Base-by-base conservation (phyloP, 1,284 basidiomycete species). In the Ceratobasidium papillatum region DNA sequence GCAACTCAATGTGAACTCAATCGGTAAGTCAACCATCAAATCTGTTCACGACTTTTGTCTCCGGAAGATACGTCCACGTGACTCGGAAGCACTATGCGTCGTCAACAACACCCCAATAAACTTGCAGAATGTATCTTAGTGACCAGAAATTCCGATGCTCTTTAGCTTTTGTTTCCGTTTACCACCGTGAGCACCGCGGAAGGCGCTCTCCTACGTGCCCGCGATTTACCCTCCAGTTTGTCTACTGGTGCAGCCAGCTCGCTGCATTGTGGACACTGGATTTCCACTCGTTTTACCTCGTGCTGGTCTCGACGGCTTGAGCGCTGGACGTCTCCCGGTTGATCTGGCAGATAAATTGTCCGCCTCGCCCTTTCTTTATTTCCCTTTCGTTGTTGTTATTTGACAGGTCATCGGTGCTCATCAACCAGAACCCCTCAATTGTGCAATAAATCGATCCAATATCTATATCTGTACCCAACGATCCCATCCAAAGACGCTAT, bases 301-400 rank as follows among this genome's bases (percentile, higher is more conserved):
- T 52, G 47, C 69, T 72, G 69, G 58, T 34, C 47, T 62, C 69
- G 69, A 72, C 56, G 41, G 32, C 32, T 32, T 22, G 64, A 66
- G 34, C 30, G 34, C 9, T 25, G 49, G 27, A 64, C 22, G 27
- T 19, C 32, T 36, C 27, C 66, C 66, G 54, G 66, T 47, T 71
- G 52, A 71, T 59, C 66, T 47, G 52, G 66, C 54, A 45, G 41
- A 34, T 27, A 27, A 9, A 58, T 68, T 34, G 1, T 22, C 25
- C 19, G 22, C 30, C 38, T 22, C 36, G 22, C 17, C 14, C 30
- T 43, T 62, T 43, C 47, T 54, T 38, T 34, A 17, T 59, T 30
- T 22, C 17, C 14, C 8, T 19, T 34, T 69, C 52, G 27, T 14
- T 34, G 11, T 34, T n/a, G 32, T 52, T 52, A 51, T 17, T 34